These are phyloP conservation scores for Cubamyces lactineus DNA, from an alignment of 768 basidiomycete species.

Conservation along the genomic window DNA sequence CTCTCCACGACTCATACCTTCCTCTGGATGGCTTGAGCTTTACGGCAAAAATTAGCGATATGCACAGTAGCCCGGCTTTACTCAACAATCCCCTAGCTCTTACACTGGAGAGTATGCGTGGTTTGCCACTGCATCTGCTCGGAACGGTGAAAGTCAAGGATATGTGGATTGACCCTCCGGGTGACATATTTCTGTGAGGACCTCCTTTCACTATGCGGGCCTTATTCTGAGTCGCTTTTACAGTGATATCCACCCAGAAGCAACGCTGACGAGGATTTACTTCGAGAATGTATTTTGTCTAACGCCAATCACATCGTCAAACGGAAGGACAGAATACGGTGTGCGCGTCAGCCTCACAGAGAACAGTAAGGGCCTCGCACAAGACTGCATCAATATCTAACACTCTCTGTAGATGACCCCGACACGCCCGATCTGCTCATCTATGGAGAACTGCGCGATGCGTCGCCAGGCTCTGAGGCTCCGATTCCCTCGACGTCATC, in stretches of 20 bases:
- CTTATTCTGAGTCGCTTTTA: neutral
- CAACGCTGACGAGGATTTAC: conserved; percentile 62
- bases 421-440: conserved; percentile 71
- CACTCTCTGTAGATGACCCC: conserved; percentile 53
- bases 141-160: conserved; percentile 56
- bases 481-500: conserved; percentile 31
- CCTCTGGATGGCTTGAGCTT: conserved; percentile 77
- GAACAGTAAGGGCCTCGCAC: conserved; percentile 49
- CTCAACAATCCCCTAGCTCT: conserved; percentile 72
- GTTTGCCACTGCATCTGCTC: conserved; percentile 63
- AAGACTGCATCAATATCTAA: neutral
- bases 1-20: conserved; percentile 72
- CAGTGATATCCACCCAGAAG: conserved; percentile 73
- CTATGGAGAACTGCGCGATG: conserved; percentile 42
- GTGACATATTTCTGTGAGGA: conserved; percentile 51
- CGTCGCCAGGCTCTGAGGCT: neutral
- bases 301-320: conserved; percentile 37
- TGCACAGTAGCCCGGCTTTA: conserved; percentile 36
- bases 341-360: conserved; percentile 74
- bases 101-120: conserved; percentile 80
- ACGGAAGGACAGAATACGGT: conserved; percentile 53
- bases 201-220: conserved; percentile 27
- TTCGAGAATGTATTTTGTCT: conserved; percentile 75
- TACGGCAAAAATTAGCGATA: conserved; percentile 30
- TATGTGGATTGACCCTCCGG: conserved; percentile 57